Evolutionary conservation across 2,329 filamentous ascomycete genomes (phyloP), one percentile per base, ranked within the genome.

Genomic region (Aureobasidium musti): DNA sequence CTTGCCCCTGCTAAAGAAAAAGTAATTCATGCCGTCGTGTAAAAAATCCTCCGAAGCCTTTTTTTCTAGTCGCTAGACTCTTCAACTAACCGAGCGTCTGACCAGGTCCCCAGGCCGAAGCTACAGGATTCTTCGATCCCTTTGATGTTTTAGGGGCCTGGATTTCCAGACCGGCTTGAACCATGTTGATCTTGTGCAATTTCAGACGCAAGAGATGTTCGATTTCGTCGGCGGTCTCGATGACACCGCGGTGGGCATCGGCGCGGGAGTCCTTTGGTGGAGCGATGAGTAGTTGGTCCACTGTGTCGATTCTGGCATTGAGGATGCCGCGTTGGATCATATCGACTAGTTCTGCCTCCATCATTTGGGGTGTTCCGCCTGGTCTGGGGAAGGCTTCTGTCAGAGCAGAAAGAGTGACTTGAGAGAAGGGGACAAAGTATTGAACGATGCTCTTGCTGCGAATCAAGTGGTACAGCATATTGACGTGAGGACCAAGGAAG

Each of bases 371-470:
- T 60, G 26, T 65, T 30, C 17, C 71, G 69, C 84, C 85, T 0
- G 86, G 80, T 2, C 83, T 80, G 0, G 87, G 87, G 77, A 99
- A 98, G 2, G 91, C 89, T 41, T 84, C 82, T 10, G 90, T 87
- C 82, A 99, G 86, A 68, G 87, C 92, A 23, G 89, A 84, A 5
- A 98, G 82, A 0, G 90, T 93, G 68, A 97, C 92, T 70, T 89
- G 89, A 49, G 90, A 96, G 77, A 96, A 99, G 0, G 95, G 93
- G 28, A 91, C 84, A 72, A 97, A 90, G 79, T 97, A 98, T 74
- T 97, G 91, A 28, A 93, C 86, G 67, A 99, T 97, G 73, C 93
- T 94, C 80, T 97, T 97, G 73, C 85, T 90, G 67, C 95, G 87
- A 71, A 99, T 92, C 56, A 82, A 81, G 13, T 84, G 81, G 79